Percentiles rank a stretch among this genome's conserved stretches.
Evolutionary conservation across 2,329 filamentous ascomycete species (phyloP).

Genomic region (Fusarium nurragi): DNA sequence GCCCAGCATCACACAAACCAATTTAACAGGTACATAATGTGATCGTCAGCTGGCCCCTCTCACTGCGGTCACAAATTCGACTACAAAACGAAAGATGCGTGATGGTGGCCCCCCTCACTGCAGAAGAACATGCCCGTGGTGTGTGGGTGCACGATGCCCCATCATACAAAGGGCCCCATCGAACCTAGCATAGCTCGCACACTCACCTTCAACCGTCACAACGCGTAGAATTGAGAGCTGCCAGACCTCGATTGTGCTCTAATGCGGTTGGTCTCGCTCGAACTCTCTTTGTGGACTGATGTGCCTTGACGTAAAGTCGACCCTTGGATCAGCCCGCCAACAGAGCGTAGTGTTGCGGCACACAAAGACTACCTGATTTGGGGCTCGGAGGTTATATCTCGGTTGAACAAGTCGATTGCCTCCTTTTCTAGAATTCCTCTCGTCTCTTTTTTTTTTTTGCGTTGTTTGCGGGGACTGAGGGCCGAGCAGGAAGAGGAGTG

Average conservation of each 20-base stretch:
- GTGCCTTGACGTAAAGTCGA: slow-evolving; percentile 45
- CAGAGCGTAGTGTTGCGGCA: slow-evolving; percentile 39
- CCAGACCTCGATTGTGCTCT: slow-evolving; percentile 28
- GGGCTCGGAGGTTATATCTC: slow-evolving; percentile 41
- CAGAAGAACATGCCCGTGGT: slow-evolving; percentile 37
- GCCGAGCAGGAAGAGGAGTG: slow-evolving; percentile 33
- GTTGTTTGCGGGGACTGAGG: slow-evolving; percentile 41
- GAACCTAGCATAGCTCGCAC: slow-evolving; percentile 30
- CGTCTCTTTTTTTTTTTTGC: slow-evolving; percentile 34
- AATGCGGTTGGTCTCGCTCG: slow-evolving; percentile 37
- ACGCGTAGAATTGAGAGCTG: slow-evolving; percentile 26
- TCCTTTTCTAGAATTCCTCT: slow-evolving; percentile 29
- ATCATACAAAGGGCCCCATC: slow-evolving; percentile 40
- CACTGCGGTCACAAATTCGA: slow-evolving; percentile 11
- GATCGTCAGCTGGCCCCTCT: slow-evolving; percentile 9
- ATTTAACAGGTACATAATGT: slow-evolving; percentile 1
- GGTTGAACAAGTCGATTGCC: slow-evolving; percentile 34
- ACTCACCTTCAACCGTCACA: slow-evolving; percentile 31
- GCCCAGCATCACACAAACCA: slow-evolving; percentile 2
- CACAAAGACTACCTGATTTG: slow-evolving; percentile 42
- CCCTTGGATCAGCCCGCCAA: slow-evolving; percentile 30
- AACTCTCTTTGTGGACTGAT: slow-evolving; percentile 41
- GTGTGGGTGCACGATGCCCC: slow-evolving; percentile 39
- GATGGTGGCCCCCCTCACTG: slow-evolving; percentile 38
- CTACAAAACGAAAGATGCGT: slow-evolving; percentile 30